Percentiles rank a stretch among this genome's conserved stretches.
Conservation (phyloP, 2,329 filamentous ascomycete genomes). For the Sporothrix inflata region DNA sequence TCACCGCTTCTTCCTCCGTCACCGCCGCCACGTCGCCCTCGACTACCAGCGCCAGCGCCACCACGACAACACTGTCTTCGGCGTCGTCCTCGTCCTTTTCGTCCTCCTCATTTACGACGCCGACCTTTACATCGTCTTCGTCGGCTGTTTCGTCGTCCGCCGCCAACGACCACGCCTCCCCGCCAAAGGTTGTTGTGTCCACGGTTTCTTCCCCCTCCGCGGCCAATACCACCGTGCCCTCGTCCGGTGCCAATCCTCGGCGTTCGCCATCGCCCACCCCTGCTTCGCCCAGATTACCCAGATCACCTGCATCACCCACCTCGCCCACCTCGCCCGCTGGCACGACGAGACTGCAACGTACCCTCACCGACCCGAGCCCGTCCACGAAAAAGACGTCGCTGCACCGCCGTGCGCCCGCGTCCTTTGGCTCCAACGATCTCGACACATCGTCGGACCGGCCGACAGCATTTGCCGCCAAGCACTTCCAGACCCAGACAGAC, state of each 20-base stretch:
- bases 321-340: slow-evolving; percentile 17
- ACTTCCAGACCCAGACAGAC: slow-evolving; percentile 35
- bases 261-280: slow-evolving; percentile 19
- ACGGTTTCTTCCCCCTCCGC: slow-evolving; percentile 19
- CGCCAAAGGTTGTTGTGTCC: slow-evolving; percentile 31
- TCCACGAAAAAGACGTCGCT: slow-evolving; percentile 40
- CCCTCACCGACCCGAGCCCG: slow-evolving; percentile 38
- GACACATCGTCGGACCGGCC: slow-evolving; percentile 40
- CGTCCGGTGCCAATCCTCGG: neutral
- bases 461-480: slow-evolving; percentile 41
- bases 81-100: slow-evolving; percentile 14
- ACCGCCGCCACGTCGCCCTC: slow-evolving; percentile 35
- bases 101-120: neutral
- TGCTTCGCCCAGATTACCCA: slow-evolving; percentile 6
- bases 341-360: slow-evolving; percentile 35
- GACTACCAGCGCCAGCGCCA: neutral
- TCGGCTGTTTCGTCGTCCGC: slow-evolving; percentile 4
- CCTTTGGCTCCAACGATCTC: slow-evolving; percentile 44
- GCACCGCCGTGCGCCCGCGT: slow-evolving; percentile 46
- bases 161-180: slow-evolving; percentile 35
- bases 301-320: neutral
- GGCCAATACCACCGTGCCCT: slow-evolving; percentile 32
- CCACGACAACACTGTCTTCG: neutral
- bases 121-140: neutral
- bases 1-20: slow-evolving; percentile 42